Evolutionary conservation across 2,329 filamentous ascomycete genomes (phyloP).

Genomic region (Phialocephala subalpina): DNA sequence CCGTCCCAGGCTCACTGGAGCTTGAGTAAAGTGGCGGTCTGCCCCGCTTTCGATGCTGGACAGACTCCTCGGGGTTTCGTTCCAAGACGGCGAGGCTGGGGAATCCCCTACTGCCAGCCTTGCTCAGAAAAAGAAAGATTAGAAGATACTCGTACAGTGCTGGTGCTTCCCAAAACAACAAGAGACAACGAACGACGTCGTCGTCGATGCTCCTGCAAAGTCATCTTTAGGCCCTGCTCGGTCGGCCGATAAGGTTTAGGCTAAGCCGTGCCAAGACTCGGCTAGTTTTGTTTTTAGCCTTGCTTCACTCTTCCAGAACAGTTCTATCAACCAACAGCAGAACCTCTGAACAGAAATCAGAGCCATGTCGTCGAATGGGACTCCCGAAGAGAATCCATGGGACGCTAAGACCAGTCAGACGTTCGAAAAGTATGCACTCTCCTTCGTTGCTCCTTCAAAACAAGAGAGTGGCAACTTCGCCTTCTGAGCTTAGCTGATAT

Average conservation of each 20-base stretch:
- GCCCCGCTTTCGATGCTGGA: background rate
- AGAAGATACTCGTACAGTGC: background rate
- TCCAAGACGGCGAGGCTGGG: background rate
- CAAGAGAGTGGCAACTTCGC: background rate
- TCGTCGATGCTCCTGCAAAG: background rate
- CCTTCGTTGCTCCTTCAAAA: background rate
- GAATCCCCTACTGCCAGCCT: background rate
- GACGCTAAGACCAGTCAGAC: constrained; percentile 66
- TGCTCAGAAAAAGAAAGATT: background rate
- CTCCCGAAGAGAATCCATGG: constrained; percentile 53
- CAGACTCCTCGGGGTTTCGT: background rate
- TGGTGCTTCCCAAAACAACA: background rate
- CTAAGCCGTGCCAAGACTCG: constrained; percentile 21
- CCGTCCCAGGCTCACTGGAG: constrained; percentile 3
- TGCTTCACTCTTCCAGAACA: constrained; percentile 11
- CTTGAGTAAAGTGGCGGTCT: background rate
- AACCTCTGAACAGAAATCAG: background rate
- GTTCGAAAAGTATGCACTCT: constrained; percentile 63
- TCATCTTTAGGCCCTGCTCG: background rate
- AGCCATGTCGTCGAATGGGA: constrained; percentile 39
- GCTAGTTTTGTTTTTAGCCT: constrained; percentile 12
- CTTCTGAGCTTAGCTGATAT: constrained; percentile 28
- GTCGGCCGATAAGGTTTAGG: constrained; percentile 18
- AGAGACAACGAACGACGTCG: background rate
- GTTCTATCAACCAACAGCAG: constrained; percentile 4